Evolutionary conservation across 2,329 filamentous ascomycete species (phyloP).

Genomic region (Aspergillus sp.): DNA sequence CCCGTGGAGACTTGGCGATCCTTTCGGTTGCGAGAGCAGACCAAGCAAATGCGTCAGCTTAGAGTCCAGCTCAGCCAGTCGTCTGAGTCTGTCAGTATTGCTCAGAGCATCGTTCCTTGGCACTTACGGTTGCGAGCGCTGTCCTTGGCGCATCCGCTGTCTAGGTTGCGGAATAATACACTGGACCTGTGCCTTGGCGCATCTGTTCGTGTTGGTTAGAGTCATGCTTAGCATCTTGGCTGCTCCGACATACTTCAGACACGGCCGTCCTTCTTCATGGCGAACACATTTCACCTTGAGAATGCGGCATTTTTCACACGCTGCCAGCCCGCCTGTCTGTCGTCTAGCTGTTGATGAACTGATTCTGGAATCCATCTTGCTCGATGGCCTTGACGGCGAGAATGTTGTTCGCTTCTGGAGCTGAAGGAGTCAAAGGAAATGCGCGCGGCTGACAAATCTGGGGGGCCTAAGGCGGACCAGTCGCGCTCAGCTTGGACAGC

Average conservation of each 20-base stretch:
- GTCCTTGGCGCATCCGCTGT: background rate
- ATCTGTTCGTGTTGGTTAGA: background rate
- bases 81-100: background rate
- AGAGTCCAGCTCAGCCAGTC: background rate
- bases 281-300: constrained; percentile 6
- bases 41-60: background rate
- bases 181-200: background rate
- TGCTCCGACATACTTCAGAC: background rate
- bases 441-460: no score
- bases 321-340: background rate
- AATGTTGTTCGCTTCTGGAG: no score
- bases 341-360: background rate
- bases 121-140: background rate
- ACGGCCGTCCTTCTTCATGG: background rate
- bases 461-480: no score
- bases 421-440: no score
- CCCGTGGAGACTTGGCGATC: background rate
- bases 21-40: background rate
- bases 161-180: background rate
- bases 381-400: no score
- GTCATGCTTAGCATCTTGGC: no score
- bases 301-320: constrained; percentile 3
- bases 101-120: background rate
- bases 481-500: no score
- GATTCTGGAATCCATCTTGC: background rate